A percentile compares a stretch with the other conserved stretches of the same genome.
phyloP scores from a whole-genome alignment of 257 asterid species.

The Pogostemon cablin region DNA sequence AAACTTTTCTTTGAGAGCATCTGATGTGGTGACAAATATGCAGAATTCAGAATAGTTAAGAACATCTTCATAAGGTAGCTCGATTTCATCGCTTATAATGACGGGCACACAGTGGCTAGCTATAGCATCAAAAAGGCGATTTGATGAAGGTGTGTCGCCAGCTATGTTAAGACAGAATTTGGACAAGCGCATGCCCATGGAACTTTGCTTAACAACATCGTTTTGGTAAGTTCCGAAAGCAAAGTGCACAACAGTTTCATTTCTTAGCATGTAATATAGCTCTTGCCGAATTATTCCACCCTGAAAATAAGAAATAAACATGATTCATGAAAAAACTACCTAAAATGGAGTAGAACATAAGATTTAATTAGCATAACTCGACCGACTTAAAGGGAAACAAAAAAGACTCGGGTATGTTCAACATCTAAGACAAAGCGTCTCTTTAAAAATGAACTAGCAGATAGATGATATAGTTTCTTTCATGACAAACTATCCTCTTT shows the following conservation, averaged over 20 bases:
- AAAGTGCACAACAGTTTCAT: constrained; percentile 62
- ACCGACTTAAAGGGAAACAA: background rate
- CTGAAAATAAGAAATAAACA: constrained; percentile 39
- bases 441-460: too few relatives aligned
- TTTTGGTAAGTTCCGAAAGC: constrained; percentile 58
- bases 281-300: constrained; percentile 68
- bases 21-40: constrained; percentile 49
- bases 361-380: background rate
- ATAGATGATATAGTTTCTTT: too few relatives aligned
- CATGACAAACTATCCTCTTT: too few relatives aligned
- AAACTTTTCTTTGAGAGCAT: constrained; percentile 45
- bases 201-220: constrained; percentile 45
- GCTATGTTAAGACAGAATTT: constrained; percentile 78
- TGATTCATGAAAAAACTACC: background rate
- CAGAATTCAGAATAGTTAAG: constrained; percentile 60
- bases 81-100: constrained; percentile 58
- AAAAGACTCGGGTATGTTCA: background rate
- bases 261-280: constrained; percentile 57
- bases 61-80: constrained; percentile 63
- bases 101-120: constrained; percentile 69
- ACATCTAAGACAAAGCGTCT: background rate
- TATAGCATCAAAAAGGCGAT: constrained; percentile 67
- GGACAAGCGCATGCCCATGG: constrained; percentile 61
- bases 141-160: constrained; percentile 73
- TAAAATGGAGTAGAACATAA: background rate